Base-by-base conservation (phyloP, 108 stramenopile species). In the Skeletonema potamos region DNA sequence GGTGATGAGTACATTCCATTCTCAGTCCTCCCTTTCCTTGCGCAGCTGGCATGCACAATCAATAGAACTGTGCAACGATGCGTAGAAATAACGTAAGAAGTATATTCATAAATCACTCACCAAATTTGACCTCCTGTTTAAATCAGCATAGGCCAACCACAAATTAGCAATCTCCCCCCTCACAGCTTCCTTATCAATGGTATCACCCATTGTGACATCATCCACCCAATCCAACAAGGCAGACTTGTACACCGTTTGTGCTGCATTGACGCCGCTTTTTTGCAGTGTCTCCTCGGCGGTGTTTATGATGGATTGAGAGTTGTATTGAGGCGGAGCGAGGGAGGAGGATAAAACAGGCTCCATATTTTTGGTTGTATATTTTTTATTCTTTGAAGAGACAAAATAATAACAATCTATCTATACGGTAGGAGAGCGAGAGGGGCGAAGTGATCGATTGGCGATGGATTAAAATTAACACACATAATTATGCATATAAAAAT, bases 211-310 rank as follows among this genome's bases (percentile, higher is more conserved):
- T n/a, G 87, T 88, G 18, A 91, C 88, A 70, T 95, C 93, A 72
- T 95, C 93, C 20, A 89, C 89, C 93, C 93, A 95, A 41, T 86
- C 87, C 74, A 95, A 80, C 56, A 95, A 55, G 10, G 93, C 91
- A 18, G 82, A 77, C 74, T 92, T 85, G 69, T 81, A 95, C 32
- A 88, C 64, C 46, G 86, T 87, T 70, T 88, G 82, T 4, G 91
- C 93, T 30, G 89, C 89, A 15, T 51, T 37, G 22, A 92, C 57
- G 24, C 86, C 86, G 51, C 73, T 65, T 0, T 65, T 39, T 1
- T 65, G 60, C 12, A 86, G 64, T 61, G 87, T 89, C 30, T 72
- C 76, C 36, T 88, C 76, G 36, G 92, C 92, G 2, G 85, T 79
- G 15, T 75, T 62, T 51, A 89, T 88, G 41, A 89, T 71, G 27